Evolutionary conservation across 2,329 filamentous ascomycete species (phyloP).

Genomic region (Arthroderma sp.): DNA sequence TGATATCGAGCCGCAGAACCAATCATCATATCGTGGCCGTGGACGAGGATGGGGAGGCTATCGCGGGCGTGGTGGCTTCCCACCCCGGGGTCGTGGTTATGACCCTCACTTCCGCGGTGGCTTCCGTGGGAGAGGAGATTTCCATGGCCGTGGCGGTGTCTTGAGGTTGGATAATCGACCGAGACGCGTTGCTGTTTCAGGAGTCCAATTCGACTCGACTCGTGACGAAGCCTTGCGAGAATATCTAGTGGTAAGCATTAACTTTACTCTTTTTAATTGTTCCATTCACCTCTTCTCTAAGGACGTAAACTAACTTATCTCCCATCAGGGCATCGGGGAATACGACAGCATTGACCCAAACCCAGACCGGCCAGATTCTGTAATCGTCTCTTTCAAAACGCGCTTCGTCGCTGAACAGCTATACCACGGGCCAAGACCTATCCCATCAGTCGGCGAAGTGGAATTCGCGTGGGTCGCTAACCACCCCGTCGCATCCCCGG

Average conservation of each 20-base stretch:
- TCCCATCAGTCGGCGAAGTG: conserved; percentile 41
- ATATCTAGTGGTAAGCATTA: conserved; percentile 37
- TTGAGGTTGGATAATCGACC: conserved; percentile 47
- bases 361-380: conserved; percentile 26
- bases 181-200: conserved; percentile 39
- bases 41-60: conserved; percentile 20
- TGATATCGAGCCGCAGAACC: conserved; percentile 28
- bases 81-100: conserved; percentile 23
- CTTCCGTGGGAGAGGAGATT: conserved; percentile 31
- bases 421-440: conserved; percentile 33
- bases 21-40: conserved; percentile 13
- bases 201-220: conserved; percentile 33
- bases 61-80: conserved; percentile 19
- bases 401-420: conserved; percentile 43
- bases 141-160: conserved; percentile 35
- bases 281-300: neutral
- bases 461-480: conserved; percentile 43
- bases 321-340: conserved; percentile 30
- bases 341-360: conserved; percentile 33
- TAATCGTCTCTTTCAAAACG: conserved; percentile 35
- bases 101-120: conserved; percentile 25
- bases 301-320: conserved; percentile 1
- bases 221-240: conserved; percentile 45
- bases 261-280: neutral
- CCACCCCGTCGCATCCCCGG: conserved; percentile 14